A percentile compares a stretch with the other conserved stretches of the same genome.
Conservation (phyloP, 2,329 filamentous ascomycete genomes). For the Stachybotrys echinatus region DNA sequence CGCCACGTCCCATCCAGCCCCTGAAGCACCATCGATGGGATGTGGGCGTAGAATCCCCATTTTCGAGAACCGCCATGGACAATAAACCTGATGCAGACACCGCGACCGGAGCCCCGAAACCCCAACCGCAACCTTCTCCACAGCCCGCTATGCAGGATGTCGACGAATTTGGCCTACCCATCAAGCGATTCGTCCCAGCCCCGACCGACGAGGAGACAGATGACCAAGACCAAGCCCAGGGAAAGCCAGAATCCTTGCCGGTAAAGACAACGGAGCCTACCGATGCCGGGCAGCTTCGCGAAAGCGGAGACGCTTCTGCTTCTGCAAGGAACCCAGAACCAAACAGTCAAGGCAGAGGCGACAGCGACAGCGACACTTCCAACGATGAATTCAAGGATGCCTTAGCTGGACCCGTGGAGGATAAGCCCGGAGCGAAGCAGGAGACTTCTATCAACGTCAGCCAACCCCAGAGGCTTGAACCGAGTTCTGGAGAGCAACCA, state of each 20-base stretch:
- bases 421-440: constrained; percentile 24
- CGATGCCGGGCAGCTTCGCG: constrained; percentile 1
- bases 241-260: constrained; percentile 2
- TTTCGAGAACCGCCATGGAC: constrained; percentile 10
- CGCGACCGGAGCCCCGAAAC: constrained; percentile 12
- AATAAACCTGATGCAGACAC: constrained; percentile 17
- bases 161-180: constrained; percentile 68
- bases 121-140: constrained; percentile 11
- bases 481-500: neutral
- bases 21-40: constrained; percentile 12
- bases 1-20: constrained; percentile 14
- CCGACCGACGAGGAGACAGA: constrained; percentile 19
- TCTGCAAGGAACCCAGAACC: too few relatives aligned
- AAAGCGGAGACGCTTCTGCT: neutral
- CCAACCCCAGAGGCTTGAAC: neutral
- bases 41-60: constrained; percentile 15
- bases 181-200: constrained; percentile 39
- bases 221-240: constrained; percentile 8
- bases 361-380: constrained; percentile 23
- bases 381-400: constrained; percentile 28
- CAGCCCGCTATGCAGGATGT: constrained; percentile 36
- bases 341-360: neutral
- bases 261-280: neutral
- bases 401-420: constrained; percentile 19
- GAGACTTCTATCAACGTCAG: constrained; percentile 1